A percentile compares a stretch with the other conserved stretches of the same genome.
These are phyloP conservation scores for Hypoxylon fragiforme DNA, from an alignment of 495 filamentous ascomycete species.

Conservation along the genomic window DNA sequence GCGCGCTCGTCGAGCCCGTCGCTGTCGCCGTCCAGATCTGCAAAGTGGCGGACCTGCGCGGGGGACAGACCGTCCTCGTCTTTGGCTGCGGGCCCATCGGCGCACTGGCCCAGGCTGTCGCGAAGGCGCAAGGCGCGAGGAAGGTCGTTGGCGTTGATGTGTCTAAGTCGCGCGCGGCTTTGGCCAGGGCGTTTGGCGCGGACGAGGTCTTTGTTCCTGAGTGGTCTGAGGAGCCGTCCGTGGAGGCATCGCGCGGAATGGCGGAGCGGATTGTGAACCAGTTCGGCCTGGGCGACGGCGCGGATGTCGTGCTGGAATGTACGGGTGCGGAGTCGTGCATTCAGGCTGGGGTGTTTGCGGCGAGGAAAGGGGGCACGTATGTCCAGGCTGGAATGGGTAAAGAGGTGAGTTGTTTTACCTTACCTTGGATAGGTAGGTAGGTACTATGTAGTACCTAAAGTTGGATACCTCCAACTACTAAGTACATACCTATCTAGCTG, in stretches of 20 bases:
- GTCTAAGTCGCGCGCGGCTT: conserved; percentile 52
- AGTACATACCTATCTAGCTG: no score
- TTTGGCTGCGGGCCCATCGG: conserved; percentile 61
- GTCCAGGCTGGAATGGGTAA: conserved; percentile 65
- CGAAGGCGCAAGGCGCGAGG: conserved; percentile 55
- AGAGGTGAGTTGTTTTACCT: conserved; percentile 55
- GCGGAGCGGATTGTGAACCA: conserved; percentile 47
- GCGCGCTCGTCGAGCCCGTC: conserved; percentile 59
- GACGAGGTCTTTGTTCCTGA: conserved; percentile 48
- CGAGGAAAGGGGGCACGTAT: conserved; percentile 58
- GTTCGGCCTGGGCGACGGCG: conserved; percentile 52
- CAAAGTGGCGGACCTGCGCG: conserved; percentile 49
- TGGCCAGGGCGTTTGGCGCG: conserved; percentile 54
- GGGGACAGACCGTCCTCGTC: conserved; percentile 56
- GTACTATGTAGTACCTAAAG: no score
- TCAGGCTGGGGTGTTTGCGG: conserved; percentile 55
- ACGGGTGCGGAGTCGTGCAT: conserved; percentile 59
- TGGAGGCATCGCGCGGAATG: conserved; percentile 43
- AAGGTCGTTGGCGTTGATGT: conserved; percentile 61
- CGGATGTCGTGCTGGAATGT: conserved; percentile 61
- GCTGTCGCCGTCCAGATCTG: conserved; percentile 59
- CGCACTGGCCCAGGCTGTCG: conserved; percentile 56
- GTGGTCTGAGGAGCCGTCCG: neutral
- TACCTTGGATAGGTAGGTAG: no score
- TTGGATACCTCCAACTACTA: no score